Base-by-base conservation (phyloP, 108 stramenopile genomes). In the Nitzschia inconspicua region DNA sequence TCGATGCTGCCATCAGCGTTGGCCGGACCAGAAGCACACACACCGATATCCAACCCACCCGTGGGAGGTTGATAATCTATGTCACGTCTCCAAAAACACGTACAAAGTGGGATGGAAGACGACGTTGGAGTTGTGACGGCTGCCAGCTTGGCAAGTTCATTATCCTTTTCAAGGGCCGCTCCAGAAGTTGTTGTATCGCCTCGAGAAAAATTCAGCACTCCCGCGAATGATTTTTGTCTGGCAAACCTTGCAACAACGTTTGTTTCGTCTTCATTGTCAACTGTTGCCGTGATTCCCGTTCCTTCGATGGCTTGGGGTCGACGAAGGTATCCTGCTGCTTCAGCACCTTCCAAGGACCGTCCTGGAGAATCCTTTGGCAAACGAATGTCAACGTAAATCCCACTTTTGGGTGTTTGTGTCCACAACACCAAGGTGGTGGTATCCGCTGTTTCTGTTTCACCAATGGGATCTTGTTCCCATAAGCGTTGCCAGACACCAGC, bases 151-250 rank as follows among this genome's bases (percentile, higher is more conserved):
- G 57, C 32, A 23, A 73, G 56, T 22, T 55, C n/a, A 2, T 25
- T 19, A 35, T 78, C 77, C 18, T 44, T 48, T 55, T 24, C 32
- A 36, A 77, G 25, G 10, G 76, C 67, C 22, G 49, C 43, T 8
- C 61, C 54, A 10, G 57, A 50, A 7, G 24, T 18, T 10, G 66
- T 68, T 8, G 62, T 63, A 58, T 72, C 71, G 10, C 68, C 72
- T 11, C 41, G 13, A 2, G 26, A 47, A 40, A 30, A 67, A 4
- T 50, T 22, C 5, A 73, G 35, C 5, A 53, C 27, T 34, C 77
- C 77, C 4, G 77, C 77, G 56, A 78, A 78, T 1, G 70, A 72
- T 30, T 78, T 78, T 43, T 77, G 76, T n/a, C 53, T 31, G n/a
- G n/a, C n/a, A n/a, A n/a, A n/a, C n/a, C n/a, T n/a, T 7, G 63